Conservation (phyloP, 805 yeast species). For the Candida oleophila region DNA sequence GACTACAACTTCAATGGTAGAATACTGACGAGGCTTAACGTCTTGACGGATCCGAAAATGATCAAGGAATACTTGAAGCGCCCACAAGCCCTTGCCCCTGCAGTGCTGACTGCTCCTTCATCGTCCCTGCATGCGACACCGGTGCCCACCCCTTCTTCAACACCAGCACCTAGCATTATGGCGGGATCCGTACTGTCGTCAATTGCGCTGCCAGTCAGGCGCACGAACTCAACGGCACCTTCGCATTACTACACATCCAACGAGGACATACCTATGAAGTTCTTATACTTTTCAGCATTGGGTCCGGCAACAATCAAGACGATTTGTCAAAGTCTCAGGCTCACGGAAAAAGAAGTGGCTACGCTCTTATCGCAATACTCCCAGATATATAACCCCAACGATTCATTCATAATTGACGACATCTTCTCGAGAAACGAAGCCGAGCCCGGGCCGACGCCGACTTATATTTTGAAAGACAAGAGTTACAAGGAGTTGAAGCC, state of each 20-base stretch:
- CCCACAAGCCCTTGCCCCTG: background rate
- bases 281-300: conserved; percentile 46
- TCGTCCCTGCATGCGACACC: background rate
- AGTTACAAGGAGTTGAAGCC: conserved; percentile 40
- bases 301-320: conserved; percentile 42
- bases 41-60: conserved; percentile 9
- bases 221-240: background rate
- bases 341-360: conserved; percentile 12
- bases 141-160: background rate
- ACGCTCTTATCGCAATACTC: conserved; percentile 24
- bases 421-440: conserved; percentile 19
- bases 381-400: conserved; percentile 30
- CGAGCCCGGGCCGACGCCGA: conserved; percentile 8
- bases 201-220: too few species aligned
- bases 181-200: too few species aligned
- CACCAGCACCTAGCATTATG: background rate
- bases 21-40: conserved; percentile 28
- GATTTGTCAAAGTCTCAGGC: conserved; percentile 19
- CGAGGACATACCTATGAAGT: conserved; percentile 18
- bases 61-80: background rate
- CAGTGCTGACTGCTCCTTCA: background rate
- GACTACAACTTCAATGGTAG: conserved; percentile 19
- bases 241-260: background rate
- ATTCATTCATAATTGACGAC: conserved; percentile 32
- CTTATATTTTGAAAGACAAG: conserved; percentile 37